Percentiles rank a stretch among this genome's conserved stretches.
phyloP scores from a whole-genome alignment of 1,139 yeast genomes.

The Saccharomyces hybrid region DNA sequence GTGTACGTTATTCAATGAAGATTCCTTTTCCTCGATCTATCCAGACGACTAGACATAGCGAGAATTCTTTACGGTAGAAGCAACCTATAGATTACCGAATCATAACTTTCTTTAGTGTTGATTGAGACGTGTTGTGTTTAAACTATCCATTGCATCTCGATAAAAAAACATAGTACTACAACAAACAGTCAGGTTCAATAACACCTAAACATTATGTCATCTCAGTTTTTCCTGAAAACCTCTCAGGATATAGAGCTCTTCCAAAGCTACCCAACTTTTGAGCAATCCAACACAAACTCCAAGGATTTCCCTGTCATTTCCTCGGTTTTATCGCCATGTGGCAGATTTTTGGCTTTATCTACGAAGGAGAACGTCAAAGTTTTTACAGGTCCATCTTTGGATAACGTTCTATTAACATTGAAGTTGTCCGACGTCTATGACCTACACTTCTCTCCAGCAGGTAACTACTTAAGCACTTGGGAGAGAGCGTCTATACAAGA shows the following conservation, averaged over 20 bases:
- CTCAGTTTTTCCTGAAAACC: slow-evolving; percentile 32
- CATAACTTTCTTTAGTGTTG: neutral
- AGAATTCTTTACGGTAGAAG: neutral
- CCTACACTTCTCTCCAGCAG: slow-evolving; percentile 78
- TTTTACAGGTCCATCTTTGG: slow-evolving; percentile 47
- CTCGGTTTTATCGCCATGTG: slow-evolving; percentile 38
- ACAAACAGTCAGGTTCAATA: neutral
- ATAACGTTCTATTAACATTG: slow-evolving; percentile 39
- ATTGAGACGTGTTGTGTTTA: neutral
- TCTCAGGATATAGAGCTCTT: slow-evolving; percentile 32
- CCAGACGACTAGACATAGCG: neutral
- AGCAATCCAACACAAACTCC: slow-evolving; percentile 35
- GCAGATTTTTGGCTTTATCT: slow-evolving; percentile 52
- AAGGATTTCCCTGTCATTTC: slow-evolving; percentile 41
- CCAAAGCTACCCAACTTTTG: slow-evolving; percentile 34
- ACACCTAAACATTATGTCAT: slow-evolving; percentile 22
- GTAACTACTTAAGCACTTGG: slow-evolving; percentile 84
- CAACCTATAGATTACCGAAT: neutral
- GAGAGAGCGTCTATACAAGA: slow-evolving; percentile 68
- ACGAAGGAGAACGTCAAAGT: slow-evolving; percentile 50
- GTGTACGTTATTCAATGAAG: neutral
- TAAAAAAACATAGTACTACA: neutral
- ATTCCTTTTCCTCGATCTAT: neutral
- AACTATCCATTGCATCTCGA: neutral
- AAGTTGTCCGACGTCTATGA: slow-evolving; percentile 65